Base-by-base conservation (phyloP, 164 flowering plant species). In the Vitis labrusca region DNA sequence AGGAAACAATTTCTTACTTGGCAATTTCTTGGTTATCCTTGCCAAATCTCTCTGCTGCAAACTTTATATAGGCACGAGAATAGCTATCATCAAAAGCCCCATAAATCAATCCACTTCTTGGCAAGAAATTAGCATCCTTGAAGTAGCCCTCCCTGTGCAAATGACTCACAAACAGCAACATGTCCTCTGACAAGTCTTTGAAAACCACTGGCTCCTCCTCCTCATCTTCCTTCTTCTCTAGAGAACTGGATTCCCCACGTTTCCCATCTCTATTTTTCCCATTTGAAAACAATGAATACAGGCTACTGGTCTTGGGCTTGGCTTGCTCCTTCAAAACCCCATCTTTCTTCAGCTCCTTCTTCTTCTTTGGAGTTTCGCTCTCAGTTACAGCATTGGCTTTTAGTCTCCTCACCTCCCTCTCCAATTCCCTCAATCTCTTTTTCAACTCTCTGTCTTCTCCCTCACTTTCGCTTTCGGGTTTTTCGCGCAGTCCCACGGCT, bases 21-120 rank as follows among this genome's bases (percentile, higher is more conserved):
- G 86, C 81, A 63, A 88, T 82, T 48, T 83, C 85, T 69, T 85
- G 85, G 49, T 88, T 70, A 71, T 86, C 89, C 50, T 65, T 77
- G 13, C 79, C 89, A 75, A 88, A 86, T 74, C 65, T 78, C 63
- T 77, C 80, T 0, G 85, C 79, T 0, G 86, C 85, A 71, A 50
- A 79, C 78, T 74, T 78, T 8, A 85, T 17, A 72, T 55, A 88
- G 1, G 71, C 77, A 27, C 85, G 76, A 37, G 73, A 82, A 77
- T 82, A 85, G 23, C 69, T 67, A 47, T 74, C 59, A 62, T 78
- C 70, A 50, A 86, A 86, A 54, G 72, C 71, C 50, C 75, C 62
- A 17, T 69, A 60, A 73, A 83, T 86, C 71, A 83, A 75, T 52
- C 14, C 71, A 13, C 63, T 73, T 29, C 59, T 61, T 1, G 67